Evolutionary conservation across 2,329 filamentous ascomycete species (phyloP).

Genomic region (Blumeria graminis): DNA sequence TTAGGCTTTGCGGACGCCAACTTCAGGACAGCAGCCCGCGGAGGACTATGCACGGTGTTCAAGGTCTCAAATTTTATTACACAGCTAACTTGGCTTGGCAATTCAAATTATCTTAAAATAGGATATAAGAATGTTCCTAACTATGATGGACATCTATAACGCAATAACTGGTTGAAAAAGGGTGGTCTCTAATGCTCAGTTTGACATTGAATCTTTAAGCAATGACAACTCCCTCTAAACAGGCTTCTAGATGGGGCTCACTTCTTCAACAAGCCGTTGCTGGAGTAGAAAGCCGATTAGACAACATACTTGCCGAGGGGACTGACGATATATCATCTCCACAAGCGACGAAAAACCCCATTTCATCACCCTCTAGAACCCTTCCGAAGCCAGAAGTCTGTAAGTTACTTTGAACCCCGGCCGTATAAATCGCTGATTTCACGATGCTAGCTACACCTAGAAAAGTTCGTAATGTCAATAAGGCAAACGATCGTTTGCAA

Average conservation of each 20-base stretch:
- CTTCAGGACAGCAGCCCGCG: too few relatives aligned
- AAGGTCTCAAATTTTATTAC: too few relatives aligned
- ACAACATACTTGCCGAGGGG: slow-evolving; percentile 72
- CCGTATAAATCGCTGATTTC: neutral
- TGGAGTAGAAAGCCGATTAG: slow-evolving; percentile 77
- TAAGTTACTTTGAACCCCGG: slow-evolving; percentile 8
- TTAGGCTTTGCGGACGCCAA: too few relatives aligned
- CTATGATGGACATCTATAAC: too few relatives aligned
- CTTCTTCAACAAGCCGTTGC: slow-evolving; percentile 79
- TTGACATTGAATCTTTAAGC: neutral
- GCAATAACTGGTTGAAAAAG: too few relatives aligned
- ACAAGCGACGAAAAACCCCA: slow-evolving; percentile 18
- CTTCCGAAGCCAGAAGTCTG: slow-evolving; percentile 16
- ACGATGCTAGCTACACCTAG: slow-evolving; percentile 25
- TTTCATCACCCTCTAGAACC: slow-evolving; percentile 16
- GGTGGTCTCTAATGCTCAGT: too few relatives aligned
- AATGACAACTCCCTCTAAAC: slow-evolving; percentile 15
- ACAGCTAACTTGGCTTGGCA: too few relatives aligned
- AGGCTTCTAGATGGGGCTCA: slow-evolving; percentile 46
- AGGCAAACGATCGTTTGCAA: slow-evolving; percentile 61
- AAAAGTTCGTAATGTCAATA: slow-evolving; percentile 34
- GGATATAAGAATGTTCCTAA: too few relatives aligned
- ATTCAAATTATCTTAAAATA: too few relatives aligned
- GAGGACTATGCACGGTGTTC: too few relatives aligned
- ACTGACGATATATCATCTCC: slow-evolving; percentile 20